These are phyloP conservation scores for Phialemoniopsis sp. DNA, from an alignment of 2,329 filamentous ascomycete genomes.

Conservation along the genomic window DNA sequence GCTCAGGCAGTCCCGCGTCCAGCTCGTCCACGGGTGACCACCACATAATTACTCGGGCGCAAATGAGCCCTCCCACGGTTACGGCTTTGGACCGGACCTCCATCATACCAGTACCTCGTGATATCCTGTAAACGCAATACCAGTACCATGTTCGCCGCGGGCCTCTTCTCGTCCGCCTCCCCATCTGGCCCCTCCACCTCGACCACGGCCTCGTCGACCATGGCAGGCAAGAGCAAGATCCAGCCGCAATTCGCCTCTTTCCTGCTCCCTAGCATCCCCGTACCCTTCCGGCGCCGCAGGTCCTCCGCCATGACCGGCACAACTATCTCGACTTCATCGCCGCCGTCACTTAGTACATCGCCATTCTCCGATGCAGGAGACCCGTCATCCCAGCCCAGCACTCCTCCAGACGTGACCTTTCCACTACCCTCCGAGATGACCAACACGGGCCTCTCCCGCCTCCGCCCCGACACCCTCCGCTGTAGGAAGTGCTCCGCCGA, in stretches of 20 bases:
- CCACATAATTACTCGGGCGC: too few species aligned
- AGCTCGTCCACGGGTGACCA: too few species aligned
- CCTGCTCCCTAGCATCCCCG: slow-evolving; percentile 18
- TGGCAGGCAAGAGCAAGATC: not conserved
- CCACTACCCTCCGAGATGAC: slow-evolving; percentile 8
- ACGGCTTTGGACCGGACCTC: too few species aligned
- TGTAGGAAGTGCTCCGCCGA: slow-evolving; percentile 57
- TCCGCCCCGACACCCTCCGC: slow-evolving; percentile 50
- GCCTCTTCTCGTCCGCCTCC: not conserved
- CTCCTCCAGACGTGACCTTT: not conserved
- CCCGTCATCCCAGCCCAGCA: not conserved
- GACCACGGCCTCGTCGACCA: too few species aligned
- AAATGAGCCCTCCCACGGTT: too few species aligned
- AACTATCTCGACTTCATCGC: too few species aligned
- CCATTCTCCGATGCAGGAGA: not conserved
- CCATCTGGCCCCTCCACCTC: not conserved
- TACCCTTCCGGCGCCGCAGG: slow-evolving; percentile 12
- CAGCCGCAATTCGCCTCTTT: slow-evolving; percentile 13
- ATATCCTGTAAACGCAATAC: too few species aligned
- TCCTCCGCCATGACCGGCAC: slow-evolving; percentile 1
- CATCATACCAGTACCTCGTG: too few species aligned
- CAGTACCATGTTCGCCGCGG: too few species aligned
- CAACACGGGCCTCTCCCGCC: slow-evolving; percentile 30
- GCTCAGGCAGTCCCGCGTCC: too few species aligned
- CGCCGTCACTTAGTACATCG: too few species aligned